Evolutionary conservation across 2,329 filamentous ascomycete species (phyloP), one percentile per base, ranked within the genome.

Genomic region (Paecilomyces sp.): DNA sequence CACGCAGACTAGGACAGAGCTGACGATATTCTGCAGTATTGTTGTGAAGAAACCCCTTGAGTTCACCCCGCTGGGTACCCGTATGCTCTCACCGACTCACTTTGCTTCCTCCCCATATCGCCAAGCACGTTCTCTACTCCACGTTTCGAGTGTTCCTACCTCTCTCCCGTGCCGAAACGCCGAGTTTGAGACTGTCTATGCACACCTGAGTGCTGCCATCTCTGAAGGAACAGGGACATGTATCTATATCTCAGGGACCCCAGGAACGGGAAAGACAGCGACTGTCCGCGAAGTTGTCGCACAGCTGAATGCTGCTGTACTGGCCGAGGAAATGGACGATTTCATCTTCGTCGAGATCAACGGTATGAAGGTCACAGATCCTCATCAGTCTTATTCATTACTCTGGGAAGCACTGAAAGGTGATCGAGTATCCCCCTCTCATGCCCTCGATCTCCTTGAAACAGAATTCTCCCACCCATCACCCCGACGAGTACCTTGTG

Each of bases 301-400:
- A 4, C 89, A 92, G 62, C 83, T 99, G 8, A 93, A 97, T 66
- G 86, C 88, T n/a, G 87, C 91, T 0, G 94, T 97, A 1, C 83
- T 86, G 55, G 87, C 88, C 7, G 94, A 99, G 69, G 93, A 97
- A 74, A 83, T 99, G 51, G 94, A 99, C 69, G 93, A 97, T 72
- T 99, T 99, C 74, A 96, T 97, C 61, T 99, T 99, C 67, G 92
- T 99, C 63, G 94, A 99, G 75, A 97, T 99, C 77, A 99, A 99
- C 75, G 95, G 94, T 66, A 97, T 99, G 94, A 99, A 99, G 79
- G 92, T 99, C 67, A 96, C 94, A 0, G 94, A 99, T 72, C 93
- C 94, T 0, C 92, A 97, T 70, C 94, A 99, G 74, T 92, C 94
- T 0, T 99, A 99, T 75, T 89, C 91, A 1, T 78, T 99, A 22